Evolutionary conservation across 371 early-diverging fungal species (phyloP), one percentile per base, ranked within the genome.

Genomic region (Syncephalis plumigaleata): DNA sequence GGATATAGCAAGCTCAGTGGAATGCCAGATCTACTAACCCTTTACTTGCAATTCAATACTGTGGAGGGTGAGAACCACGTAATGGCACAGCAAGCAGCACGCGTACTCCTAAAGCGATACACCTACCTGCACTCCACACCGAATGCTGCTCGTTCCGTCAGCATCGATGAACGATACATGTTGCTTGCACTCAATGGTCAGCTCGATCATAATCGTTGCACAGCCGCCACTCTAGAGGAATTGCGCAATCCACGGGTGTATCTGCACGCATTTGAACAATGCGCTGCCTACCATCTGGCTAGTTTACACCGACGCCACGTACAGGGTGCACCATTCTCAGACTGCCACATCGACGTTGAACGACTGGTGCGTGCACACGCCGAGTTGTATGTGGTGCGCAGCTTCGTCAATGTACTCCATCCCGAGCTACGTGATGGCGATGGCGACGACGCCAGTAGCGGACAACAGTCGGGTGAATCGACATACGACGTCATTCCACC

Each of bases 61-160:
- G 81, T 80, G 81, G 87, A 87, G 57, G 87, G 87, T 24, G 87
- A 87, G 53, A 86, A 86, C 60, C 81, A 75, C 48, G 60, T 86
- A 15, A 56, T 87, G 52, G 75, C 81, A 15, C 85, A 83, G 54
- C 88, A 87, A 64, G 76, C 79, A 0, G 61, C 75, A n/a, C 77
- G 81, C 5, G 80, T 77, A 54, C 61, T 86, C 39, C 46, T 53
- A 15, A 15, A 13, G 36, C 15, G 21, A 9, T 16, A 22, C 48
- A 16, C 9, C 49, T 11, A 11, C 43, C n/a, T 23, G 37, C 20
- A 36, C 39, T 24, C 27, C 18, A 7, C 23, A 36, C 18, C 24
- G 36, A 13, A 25, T 36, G 17, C 13, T 43, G 7, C 24, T 43
- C 22, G 36, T 40, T 18, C 26, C 13, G 22, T 21, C 13, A 15